Evolutionary conservation across 345 rosid species (phyloP), one percentile per base, ranked within the genome.

Genomic region (Salix koriyanagi): DNA sequence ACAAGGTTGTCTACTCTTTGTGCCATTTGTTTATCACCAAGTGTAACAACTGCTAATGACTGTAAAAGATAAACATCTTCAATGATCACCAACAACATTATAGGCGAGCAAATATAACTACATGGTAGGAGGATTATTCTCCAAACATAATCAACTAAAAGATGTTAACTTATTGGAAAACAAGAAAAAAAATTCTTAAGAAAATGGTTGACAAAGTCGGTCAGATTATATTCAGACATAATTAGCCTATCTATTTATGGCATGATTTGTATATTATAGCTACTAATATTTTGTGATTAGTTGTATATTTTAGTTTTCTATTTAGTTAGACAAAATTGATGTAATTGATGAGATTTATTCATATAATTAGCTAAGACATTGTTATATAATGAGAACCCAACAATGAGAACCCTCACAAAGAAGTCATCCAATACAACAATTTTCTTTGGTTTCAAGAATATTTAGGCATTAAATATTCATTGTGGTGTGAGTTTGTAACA

Each of bases 11-110:
- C 99, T 73, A 96, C 75, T 85, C 89, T 88, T 76, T 96, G 99
- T 34, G 98, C 99, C 99, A 96, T 96, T 80, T 92, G 98, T 83
- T 76, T 89, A 87, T 96, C 97, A 70, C 99, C 99, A 74, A 96
- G 98, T 21, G 99, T 96, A 80, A 88, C 98, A 85, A 93, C 98
- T 34, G 97, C 99, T 79, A 96, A 77, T 71, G 99, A 85, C 99
- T 96, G 86, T 72, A 83, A 84, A 82, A 74, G 7, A 78, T 50
- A 72, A 75, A 79, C 23, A 18, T 23, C 26, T 46, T 10, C 14
- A 30, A 48, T 48, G 15, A 65, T 52, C 58, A 15, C 32, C 61
- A 21, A 21, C 46, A 34, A 21, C 41, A 9, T 30, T 30, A 66
- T 7, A 36, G 9, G 44, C 18, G 60, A n/a, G 12, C 52, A 21